These are phyloP conservation scores for Albugo candida DNA, from an alignment of 352 stramenopile genomes.

Conservation along the genomic window DNA sequence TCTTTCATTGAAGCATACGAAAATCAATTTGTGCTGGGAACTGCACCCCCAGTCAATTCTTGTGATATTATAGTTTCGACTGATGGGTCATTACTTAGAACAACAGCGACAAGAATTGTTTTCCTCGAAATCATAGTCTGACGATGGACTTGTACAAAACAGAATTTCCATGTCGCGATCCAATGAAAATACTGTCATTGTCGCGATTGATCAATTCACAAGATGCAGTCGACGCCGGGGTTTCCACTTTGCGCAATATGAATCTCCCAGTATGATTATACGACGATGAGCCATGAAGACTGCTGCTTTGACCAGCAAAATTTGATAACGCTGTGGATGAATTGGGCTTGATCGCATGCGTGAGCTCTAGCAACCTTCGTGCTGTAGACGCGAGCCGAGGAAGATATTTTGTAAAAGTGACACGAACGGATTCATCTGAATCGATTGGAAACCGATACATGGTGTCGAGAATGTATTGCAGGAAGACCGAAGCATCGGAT, in stretches of 20 bases:
- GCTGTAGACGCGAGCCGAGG: constrained; percentile 84
- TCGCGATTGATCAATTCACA: constrained; percentile 38
- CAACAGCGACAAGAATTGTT: constrained; percentile 7
- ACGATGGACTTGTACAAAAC: constrained; percentile 21
- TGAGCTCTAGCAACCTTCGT: constrained; percentile 87
- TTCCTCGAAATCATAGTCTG: constrained; percentile 13
- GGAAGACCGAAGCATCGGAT: constrained; percentile 92
- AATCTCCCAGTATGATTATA: no score
- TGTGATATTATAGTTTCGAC: constrained; percentile 8
- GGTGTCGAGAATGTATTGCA: constrained; percentile 90
- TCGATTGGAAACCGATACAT: constrained; percentile 81
- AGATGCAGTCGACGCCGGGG: constrained; percentile 18
- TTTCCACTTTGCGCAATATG: constrained; percentile 26
- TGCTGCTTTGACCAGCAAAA: not conserved
- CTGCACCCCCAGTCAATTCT: constrained; percentile 9
- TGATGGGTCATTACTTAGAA: constrained; percentile 7
- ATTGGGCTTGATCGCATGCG: constrained; percentile 70
- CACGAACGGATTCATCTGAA: constrained; percentile 81
- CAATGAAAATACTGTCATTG: constrained; percentile 53
- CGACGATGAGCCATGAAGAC: no score
- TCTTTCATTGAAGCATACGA: not conserved
- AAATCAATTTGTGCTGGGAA: no score
- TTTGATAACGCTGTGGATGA: constrained; percentile 22
- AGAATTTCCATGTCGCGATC: constrained; percentile 54
- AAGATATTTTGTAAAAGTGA: constrained; percentile 90